Evolutionary conservation across 345 rosid genomes (phyloP).

Genomic region (Mangifera indica): DNA sequence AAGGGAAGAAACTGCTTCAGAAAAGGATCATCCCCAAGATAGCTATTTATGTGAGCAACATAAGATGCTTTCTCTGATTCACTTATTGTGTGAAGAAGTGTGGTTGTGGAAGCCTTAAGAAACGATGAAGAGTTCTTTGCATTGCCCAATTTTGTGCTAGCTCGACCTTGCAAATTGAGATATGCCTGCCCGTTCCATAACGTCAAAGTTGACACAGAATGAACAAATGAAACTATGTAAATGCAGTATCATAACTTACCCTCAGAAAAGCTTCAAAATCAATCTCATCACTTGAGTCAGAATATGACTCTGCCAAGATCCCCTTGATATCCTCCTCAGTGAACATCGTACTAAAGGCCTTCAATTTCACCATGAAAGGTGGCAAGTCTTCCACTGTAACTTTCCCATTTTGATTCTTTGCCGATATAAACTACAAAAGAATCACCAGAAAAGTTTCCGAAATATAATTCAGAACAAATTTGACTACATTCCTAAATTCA

Average conservation of each 20-base stretch:
- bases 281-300: conserved; percentile 47
- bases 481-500: not conserved
- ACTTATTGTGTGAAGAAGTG: conserved; percentile 67
- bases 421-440: conserved; percentile 44
- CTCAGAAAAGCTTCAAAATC: conserved; percentile 79
- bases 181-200: conserved; percentile 54
- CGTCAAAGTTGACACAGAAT: conserved; percentile 13
- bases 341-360: conserved; percentile 50
- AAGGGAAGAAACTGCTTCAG: conserved; percentile 89
- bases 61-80: conserved; percentile 78
- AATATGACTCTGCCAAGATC: conserved; percentile 39
- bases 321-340: conserved; percentile 63
- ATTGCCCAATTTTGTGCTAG: conserved; percentile 55
- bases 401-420: conserved; percentile 62
- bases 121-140: conserved; percentile 64
- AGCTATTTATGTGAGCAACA: conserved; percentile 88
- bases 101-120: conserved; percentile 65
- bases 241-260: conserved; percentile 38
- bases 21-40: conserved; percentile 82
- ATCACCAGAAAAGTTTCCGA: not conserved
- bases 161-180: conserved; percentile 59
- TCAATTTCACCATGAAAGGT: conserved; percentile 55
- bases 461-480: not conserved
- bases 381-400: conserved; percentile 64
- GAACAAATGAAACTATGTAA: conserved; percentile 1